phyloP scores from a whole-genome alignment of 1,284 basidiomycete species.

The Trametes hirsuta region DNA sequence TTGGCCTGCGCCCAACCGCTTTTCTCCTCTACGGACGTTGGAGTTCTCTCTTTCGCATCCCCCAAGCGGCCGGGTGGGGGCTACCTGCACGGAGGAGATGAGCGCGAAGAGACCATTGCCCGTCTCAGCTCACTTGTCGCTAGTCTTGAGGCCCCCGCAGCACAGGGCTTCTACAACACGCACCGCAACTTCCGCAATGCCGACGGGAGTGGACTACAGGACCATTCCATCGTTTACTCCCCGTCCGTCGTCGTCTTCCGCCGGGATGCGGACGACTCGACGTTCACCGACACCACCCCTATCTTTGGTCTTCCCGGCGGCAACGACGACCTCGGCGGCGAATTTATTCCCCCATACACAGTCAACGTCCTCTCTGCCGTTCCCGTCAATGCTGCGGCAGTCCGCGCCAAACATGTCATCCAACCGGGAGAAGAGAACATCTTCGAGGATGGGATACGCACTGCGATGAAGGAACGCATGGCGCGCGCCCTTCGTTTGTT shows the following conservation, averaged over 20 bases:
- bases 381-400: conserved; percentile 47
- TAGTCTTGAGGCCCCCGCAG: conserved; percentile 42
- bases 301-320: conserved; percentile 10
- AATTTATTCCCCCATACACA: conserved; percentile 45
- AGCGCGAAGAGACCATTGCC: conserved; percentile 50
- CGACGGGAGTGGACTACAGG: conserved; percentile 45
- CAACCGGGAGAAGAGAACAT: conserved; percentile 39
- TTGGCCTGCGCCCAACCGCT: conserved; percentile 17
- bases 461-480: conserved; percentile 44
- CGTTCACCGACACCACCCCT: conserved; percentile 11
- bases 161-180: conserved; percentile 46
- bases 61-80: conserved; percentile 50
- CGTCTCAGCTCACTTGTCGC: conserved; percentile 49
- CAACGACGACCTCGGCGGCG: conserved; percentile 33
- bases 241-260: conserved; percentile 52
- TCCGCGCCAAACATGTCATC: conserved; percentile 44
- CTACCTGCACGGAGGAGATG: conserved; percentile 49
- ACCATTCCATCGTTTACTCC: conserved; percentile 54
- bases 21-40: conserved; percentile 37
- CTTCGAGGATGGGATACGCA: conserved; percentile 45
- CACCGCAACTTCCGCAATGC: conserved; percentile 40
- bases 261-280: conserved; percentile 40
- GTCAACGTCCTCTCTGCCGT: conserved; percentile 50
- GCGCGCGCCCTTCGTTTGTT: conserved; percentile 49
- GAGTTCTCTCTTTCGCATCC: conserved; percentile 51